Percentiles rank a stretch among this genome's conserved stretches.
These are phyloP conservation scores for Stephanodiscus minutulus DNA, from an alignment of 108 stramenopile genomes.

Conservation along the genomic window DNA sequence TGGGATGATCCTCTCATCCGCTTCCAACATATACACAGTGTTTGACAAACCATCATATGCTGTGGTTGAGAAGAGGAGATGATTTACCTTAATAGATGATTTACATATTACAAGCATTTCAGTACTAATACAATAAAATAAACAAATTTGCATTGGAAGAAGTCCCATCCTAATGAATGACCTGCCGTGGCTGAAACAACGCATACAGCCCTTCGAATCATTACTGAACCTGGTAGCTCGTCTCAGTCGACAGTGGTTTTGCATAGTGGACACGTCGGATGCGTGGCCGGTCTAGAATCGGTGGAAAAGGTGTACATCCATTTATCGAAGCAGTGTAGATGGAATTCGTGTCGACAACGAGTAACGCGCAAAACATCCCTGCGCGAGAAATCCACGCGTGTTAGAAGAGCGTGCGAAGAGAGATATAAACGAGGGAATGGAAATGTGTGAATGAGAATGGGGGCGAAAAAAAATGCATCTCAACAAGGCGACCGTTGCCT, in stretches of 20 bases:
- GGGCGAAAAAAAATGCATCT: not conserved
- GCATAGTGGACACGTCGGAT: constrained; percentile 43
- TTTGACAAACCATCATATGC: too few relatives aligned
- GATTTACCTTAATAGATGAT: too few relatives aligned
- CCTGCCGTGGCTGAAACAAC: not conserved
- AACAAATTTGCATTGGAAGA: not conserved
- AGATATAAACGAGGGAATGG: not conserved
- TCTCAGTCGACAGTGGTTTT: constrained; percentile 17
- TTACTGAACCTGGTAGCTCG: not conserved
- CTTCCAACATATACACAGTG: too few relatives aligned
- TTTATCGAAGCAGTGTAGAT: constrained; percentile 46
- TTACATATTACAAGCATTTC: not conserved
- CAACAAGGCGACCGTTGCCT: not conserved
- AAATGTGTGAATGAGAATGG: not conserved
- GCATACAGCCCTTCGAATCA: not conserved
- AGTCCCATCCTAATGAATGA: not conserved
- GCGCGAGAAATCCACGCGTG: not conserved
- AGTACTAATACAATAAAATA: not conserved
- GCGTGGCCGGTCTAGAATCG: constrained; percentile 30
- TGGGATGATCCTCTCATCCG: too few relatives aligned
- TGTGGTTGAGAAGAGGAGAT: too few relatives aligned
- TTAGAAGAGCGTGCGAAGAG: not conserved
- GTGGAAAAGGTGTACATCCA: constrained; percentile 50
- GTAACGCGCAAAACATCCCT: constrained; percentile 36
- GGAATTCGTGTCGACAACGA: constrained; percentile 41